These are phyloP conservation scores for Botrytis tulipae DNA, from an alignment of 2,329 filamentous ascomycete species.

Conservation along the genomic window DNA sequence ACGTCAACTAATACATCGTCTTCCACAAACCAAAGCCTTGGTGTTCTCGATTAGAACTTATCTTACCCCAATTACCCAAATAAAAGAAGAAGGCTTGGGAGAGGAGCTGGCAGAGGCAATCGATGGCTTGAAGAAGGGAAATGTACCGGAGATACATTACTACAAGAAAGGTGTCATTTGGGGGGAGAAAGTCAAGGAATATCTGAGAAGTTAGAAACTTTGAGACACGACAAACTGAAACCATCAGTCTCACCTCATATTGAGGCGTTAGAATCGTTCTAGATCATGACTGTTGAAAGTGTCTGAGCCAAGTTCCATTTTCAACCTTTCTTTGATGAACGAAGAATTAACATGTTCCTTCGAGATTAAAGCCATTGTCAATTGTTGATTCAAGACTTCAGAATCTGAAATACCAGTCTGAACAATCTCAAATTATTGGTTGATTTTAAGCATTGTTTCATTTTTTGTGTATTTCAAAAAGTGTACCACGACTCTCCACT, in stretches of 20 bases:
- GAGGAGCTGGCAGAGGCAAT: slow-evolving; percentile 55
- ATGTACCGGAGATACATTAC: slow-evolving; percentile 53
- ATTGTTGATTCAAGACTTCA: background rate
- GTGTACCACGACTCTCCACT: background rate
- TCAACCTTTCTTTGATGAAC: background rate
- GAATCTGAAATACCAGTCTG: background rate
- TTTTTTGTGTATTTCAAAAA: background rate
- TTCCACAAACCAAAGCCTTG: slow-evolving; percentile 52
- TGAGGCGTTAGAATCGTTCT: background rate
- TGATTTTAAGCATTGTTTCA: background rate
- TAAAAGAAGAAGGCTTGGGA: slow-evolving; percentile 56
- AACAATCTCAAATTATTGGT: background rate
- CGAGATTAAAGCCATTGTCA: background rate
- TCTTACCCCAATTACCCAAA: slow-evolving; percentile 52
- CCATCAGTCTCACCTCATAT: too few species aligned
- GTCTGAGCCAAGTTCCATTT: background rate
- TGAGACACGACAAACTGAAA: background rate
- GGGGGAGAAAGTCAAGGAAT: slow-evolving; percentile 36
- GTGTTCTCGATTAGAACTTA: slow-evolving; percentile 65
- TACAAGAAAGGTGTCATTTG: slow-evolving; percentile 51
- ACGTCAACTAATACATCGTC: slow-evolving; percentile 59
- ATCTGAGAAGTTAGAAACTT: slow-evolving; percentile 28
- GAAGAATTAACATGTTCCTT: background rate
- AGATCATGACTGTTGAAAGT: background rate
- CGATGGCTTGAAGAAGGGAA: slow-evolving; percentile 57